A percentile compares a stretch with the other conserved stretches of the same genome.
Evolutionary conservation across 2,329 filamentous ascomycete genomes (phyloP).

Genomic region (Trichoderma arundinaceum): DNA sequence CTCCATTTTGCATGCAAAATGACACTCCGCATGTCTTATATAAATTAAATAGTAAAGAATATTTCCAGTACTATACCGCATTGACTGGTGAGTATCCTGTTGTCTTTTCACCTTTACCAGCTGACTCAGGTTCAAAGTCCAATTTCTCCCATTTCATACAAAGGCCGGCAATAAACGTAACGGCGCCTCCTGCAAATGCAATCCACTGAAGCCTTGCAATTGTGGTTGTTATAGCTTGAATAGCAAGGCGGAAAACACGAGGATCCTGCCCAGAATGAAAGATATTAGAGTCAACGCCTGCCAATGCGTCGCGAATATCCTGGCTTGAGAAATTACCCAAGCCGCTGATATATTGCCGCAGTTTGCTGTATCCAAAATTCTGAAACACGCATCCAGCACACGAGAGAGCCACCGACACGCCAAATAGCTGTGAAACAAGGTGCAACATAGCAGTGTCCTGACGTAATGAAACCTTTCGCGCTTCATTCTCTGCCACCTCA

Average conservation of each 20-base stretch:
- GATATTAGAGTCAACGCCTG: constrained; percentile 39
- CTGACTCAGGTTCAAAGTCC: constrained; percentile 33
- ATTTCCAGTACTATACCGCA: no score
- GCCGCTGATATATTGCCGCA: constrained; percentile 32
- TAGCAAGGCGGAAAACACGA: constrained; percentile 32
- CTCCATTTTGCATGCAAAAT: no score
- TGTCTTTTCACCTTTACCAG: background rate
- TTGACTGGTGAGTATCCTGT: no score
- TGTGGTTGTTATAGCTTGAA: constrained; percentile 38
- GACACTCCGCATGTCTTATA: no score
- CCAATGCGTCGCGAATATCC: constrained; percentile 41
- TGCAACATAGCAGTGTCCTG: constrained; percentile 44
- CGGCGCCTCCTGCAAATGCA: constrained; percentile 37
- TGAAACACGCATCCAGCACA: constrained; percentile 43
- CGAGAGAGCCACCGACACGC: constrained; percentile 39
- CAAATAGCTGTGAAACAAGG: constrained; percentile 44
- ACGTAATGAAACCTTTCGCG: constrained; percentile 17
- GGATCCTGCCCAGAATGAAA: constrained; percentile 34
- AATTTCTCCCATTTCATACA: constrained; percentile 42
- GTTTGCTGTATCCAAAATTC: constrained; percentile 41
- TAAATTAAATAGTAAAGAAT: no score
- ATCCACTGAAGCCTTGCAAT: constrained; percentile 40
- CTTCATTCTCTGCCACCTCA: background rate
- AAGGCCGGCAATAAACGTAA: constrained; percentile 39
- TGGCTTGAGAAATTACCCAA: constrained; percentile 32